A percentile compares a stretch with the other conserved stretches of the same genome.
Evolutionary conservation across 306 rosid species (phyloP).

Genomic region (Psophocarpus tetragonolobus): DNA sequence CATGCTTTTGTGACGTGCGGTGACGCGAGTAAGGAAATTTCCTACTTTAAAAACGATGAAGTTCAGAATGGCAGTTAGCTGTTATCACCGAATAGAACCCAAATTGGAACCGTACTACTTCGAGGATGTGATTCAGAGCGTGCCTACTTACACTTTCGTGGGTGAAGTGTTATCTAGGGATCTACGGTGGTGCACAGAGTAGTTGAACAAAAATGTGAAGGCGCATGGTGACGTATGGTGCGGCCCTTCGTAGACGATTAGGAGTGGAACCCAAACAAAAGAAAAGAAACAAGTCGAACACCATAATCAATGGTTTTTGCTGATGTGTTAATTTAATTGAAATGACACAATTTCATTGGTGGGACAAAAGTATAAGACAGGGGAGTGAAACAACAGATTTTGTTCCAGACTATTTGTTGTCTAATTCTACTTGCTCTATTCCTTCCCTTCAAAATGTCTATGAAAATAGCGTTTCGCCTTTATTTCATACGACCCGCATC

Average conservation of each 20-base stretch:
- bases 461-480: too few relatives aligned
- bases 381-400: too few relatives aligned
- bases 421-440: too few relatives aligned
- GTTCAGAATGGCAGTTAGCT: conserved; percentile 88
- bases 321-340: too few relatives aligned
- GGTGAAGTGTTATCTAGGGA: conserved; percentile 56
- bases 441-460: too few relatives aligned
- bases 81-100: conserved; percentile 70
- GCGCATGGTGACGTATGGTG: conserved; percentile 62
- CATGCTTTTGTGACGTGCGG: conserved; percentile 76
- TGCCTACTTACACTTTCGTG: conserved; percentile 58
- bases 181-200: conserved; percentile 80
- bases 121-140: conserved; percentile 91
- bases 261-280: conserved; percentile 76
- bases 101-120: conserved; percentile 66
- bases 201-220: conserved; percentile 66
- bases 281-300: too few relatives aligned
- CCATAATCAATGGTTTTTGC: too few relatives aligned
- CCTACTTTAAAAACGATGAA: conserved; percentile 57
- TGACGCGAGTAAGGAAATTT: conserved; percentile 80
- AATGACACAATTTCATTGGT: too few relatives aligned
- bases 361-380: too few relatives aligned
- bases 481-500: too few relatives aligned
- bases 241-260: conserved; percentile 65
- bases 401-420: too few relatives aligned